These are phyloP conservation scores for Fusarium longipes DNA, from an alignment of 2,329 filamentous ascomycete species.

Conservation along the genomic window DNA sequence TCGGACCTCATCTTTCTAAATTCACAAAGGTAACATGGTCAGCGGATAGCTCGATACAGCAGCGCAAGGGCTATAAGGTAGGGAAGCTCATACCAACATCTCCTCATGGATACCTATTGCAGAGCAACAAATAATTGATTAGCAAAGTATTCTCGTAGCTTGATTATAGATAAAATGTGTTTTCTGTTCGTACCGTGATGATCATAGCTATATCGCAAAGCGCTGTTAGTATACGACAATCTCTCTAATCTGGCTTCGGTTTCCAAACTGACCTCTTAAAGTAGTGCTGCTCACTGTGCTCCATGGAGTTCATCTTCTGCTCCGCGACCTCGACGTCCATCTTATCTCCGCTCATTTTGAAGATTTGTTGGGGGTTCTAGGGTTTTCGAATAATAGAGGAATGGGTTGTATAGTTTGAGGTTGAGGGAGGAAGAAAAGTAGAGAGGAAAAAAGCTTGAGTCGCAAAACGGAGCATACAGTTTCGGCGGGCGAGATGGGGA, in stretches of 20 bases:
- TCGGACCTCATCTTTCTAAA: conserved; percentile 96
- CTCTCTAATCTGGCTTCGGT: conserved; percentile 1
- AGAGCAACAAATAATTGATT: conserved; percentile 49
- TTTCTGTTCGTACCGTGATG: conserved; percentile 79
- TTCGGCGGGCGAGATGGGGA: conserved; percentile 27
- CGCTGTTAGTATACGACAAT: conserved; percentile 51
- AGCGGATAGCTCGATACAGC: conserved; percentile 31
- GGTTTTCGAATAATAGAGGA: conserved; percentile 1
- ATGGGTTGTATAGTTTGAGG: neutral
- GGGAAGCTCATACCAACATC: conserved; percentile 81
- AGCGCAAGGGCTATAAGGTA: conserved; percentile 19
- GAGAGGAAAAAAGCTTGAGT: conserved; percentile 21
- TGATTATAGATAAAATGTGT: conserved; percentile 47
- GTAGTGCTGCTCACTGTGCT: conserved; percentile 98
- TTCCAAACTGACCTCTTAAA: conserved; percentile 83
- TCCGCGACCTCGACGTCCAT: conserved; percentile 72
- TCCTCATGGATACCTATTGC: conserved; percentile 90
- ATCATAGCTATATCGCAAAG: conserved; percentile 77
- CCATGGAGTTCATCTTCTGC: conserved; percentile 76
- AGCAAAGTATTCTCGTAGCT: conserved; percentile 17
- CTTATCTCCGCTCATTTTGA: conserved; percentile 61
- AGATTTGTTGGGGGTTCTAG: conserved; percentile 6
- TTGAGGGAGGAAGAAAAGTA: conserved; percentile 11
- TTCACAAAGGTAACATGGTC: conserved; percentile 28
- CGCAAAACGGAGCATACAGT: conserved; percentile 33